Evolutionary conservation across 2,329 filamentous ascomycete species (phyloP).

Genomic region (Domatiomyces catenatus): DNA sequence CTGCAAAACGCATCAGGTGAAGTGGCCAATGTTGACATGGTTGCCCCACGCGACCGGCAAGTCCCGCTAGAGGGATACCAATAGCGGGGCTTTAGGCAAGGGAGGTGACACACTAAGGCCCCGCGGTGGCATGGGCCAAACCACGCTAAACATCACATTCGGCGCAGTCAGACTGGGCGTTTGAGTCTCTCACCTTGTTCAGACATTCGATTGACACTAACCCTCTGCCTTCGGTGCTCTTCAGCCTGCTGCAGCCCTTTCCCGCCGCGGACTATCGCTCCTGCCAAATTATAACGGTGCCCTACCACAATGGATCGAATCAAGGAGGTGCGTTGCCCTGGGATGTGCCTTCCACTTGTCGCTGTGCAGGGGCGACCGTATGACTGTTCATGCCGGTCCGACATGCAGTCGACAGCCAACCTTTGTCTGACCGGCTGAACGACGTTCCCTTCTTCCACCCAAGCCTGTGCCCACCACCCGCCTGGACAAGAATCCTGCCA

Average conservation of each 20-base stretch:
- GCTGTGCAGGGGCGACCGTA: constrained; percentile 6
- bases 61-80: not conserved
- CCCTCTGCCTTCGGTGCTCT: not conserved
- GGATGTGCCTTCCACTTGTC: constrained; percentile 20
- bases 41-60: constrained; percentile 9
- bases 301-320: constrained; percentile 61
- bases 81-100: not conserved
- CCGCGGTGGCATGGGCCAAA: not conserved
- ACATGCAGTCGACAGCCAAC: not conserved
- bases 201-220: not conserved
- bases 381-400: not conserved
- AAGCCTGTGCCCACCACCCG: too few species aligned
- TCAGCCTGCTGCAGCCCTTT: not conserved
- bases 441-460: constrained; percentile 3
- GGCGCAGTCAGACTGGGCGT: not conserved
- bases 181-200: not conserved
- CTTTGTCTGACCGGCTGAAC: not conserved
- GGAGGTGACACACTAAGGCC: too few species aligned
- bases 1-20: not conserved
- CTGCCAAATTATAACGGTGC: not conserved
- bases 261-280: not conserved
- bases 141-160: not conserved
- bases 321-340: constrained; percentile 57
- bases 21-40: constrained; percentile 19
- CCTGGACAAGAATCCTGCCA: too few species aligned